Conservation (phyloP, 331 rosid genomes). For the Quercus phellos region DNA sequence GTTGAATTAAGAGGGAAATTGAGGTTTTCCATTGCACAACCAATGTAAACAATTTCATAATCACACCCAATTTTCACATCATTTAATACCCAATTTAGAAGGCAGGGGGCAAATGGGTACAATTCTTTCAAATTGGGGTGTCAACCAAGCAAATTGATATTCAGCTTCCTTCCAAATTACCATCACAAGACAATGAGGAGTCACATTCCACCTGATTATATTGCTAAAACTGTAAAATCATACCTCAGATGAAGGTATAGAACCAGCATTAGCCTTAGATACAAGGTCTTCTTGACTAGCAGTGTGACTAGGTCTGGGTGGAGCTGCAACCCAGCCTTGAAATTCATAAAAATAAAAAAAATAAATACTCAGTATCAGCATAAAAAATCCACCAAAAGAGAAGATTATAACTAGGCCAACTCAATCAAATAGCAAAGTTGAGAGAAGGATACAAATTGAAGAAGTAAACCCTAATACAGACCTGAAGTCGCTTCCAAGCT, state of each 20-base stretch:
- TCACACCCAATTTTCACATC: too few relatives aligned
- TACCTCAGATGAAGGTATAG: slow-evolving; percentile 56
- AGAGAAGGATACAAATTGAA: background rate
- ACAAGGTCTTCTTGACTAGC: slow-evolving; percentile 31
- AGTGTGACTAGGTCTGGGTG: slow-evolving; percentile 33
- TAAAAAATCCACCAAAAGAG: background rate
- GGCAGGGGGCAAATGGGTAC: too few relatives aligned
- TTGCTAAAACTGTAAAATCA: slow-evolving; percentile 10
- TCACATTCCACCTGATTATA: too few relatives aligned
- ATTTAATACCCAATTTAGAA: too few relatives aligned
- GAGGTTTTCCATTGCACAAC: too few relatives aligned
- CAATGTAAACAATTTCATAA: too few relatives aligned
- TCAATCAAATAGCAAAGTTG: slow-evolving; percentile 1
- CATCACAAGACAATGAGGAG: too few relatives aligned
- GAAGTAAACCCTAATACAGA: slow-evolving; percentile 23
- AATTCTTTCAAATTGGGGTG: too few relatives aligned
- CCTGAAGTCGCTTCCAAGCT: slow-evolving; percentile 65
- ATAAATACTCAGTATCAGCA: slow-evolving; percentile 16
- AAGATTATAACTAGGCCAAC: slow-evolving; percentile 1
- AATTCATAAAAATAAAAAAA: slow-evolving; percentile 2
- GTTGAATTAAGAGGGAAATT: too few relatives aligned
- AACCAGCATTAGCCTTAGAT: slow-evolving; percentile 38
- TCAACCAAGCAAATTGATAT: too few relatives aligned
- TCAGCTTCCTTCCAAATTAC: too few relatives aligned
- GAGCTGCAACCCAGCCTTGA: slow-evolving; percentile 47